Percentiles rank a stretch among this genome's conserved stretches.
These are phyloP conservation scores for Polyporus tsugae DNA, from an alignment of 1,284 basidiomycete genomes.

Conservation along the genomic window DNA sequence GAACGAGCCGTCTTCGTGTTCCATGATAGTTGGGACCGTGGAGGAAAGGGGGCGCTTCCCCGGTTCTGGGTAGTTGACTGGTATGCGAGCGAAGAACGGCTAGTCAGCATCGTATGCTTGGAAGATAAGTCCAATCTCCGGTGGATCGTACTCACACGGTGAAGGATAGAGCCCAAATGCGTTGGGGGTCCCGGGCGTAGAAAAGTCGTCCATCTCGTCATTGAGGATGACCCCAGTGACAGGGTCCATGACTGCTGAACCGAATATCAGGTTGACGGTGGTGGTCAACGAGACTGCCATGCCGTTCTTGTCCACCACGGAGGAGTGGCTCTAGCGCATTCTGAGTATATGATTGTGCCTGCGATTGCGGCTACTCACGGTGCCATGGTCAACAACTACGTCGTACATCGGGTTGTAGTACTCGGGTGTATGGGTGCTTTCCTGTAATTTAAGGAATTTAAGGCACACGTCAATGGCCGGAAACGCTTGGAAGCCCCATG, in stretches of 20 bases:
- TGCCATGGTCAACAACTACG: conserved; percentile 84
- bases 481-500: not conserved
- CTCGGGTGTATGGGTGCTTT: conserved; percentile 78
- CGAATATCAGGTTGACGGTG: conserved; percentile 90
- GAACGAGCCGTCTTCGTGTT: conserved; percentile 75
- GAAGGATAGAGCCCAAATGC: conserved; percentile 87
- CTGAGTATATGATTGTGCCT: not conserved
- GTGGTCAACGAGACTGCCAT: conserved; percentile 89
- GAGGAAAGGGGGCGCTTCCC: conserved; percentile 91
- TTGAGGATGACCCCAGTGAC: conserved; percentile 90
- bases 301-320: conserved; percentile 82
- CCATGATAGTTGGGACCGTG: conserved; percentile 82
- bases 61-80: conserved; percentile 88
- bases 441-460: conserved; percentile 51
- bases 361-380: conserved; percentile 56
- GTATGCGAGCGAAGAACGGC: conserved; percentile 6
- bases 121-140: not conserved
- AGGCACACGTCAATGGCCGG: conserved; percentile 2
- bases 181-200: conserved; percentile 82
- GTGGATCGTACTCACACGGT: conserved; percentile 65
- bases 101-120: not conserved
- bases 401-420: conserved; percentile 91
- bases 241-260: conserved; percentile 85
- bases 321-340: conserved; percentile 75
- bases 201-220: conserved; percentile 95